Percentiles rank a stretch among this genome's conserved stretches.
Conservation (phyloP, 768 basidiomycete genomes). For the Pleurotus cornucopiae region DNA sequence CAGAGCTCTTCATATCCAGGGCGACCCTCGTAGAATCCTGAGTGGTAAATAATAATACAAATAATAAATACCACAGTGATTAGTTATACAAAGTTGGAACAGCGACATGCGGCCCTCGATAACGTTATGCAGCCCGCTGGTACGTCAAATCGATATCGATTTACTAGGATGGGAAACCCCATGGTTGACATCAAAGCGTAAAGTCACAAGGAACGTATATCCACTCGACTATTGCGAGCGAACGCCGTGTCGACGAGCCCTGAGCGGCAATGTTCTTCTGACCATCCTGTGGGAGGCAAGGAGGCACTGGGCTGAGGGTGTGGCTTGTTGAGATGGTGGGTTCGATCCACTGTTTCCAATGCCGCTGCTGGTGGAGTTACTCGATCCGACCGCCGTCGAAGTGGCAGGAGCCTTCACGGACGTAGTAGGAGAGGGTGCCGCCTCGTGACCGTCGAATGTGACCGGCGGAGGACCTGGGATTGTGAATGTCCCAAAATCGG, state of each 20-base stretch:
- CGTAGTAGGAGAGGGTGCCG: slow-evolving; percentile 11
- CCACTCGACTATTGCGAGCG: slow-evolving; percentile 1
- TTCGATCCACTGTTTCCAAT: slow-evolving; percentile 6
- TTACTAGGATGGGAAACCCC: slow-evolving; percentile 1
- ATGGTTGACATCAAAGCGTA: slow-evolving; percentile 3
- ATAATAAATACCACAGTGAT: neutral
- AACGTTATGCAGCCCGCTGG: neutral
- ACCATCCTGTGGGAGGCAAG: slow-evolving; percentile 20
- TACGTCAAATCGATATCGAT: slow-evolving; percentile 8
- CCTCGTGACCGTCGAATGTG: slow-evolving; percentile 22
- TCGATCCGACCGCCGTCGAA: slow-evolving; percentile 9
- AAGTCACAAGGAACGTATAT: slow-evolving; percentile 1
- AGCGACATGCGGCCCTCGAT: neutral
- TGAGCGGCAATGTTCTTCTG: slow-evolving; percentile 13
- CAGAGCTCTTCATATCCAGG: neutral
- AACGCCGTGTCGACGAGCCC: slow-evolving; percentile 5
- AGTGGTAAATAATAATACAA: slow-evolving; percentile 2
- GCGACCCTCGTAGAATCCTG: neutral
- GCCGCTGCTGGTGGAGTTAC: neutral
- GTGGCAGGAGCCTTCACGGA: slow-evolving; percentile 4
- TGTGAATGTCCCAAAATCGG: slow-evolving; percentile 26
- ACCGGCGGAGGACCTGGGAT: slow-evolving; percentile 32
- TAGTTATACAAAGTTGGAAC: neutral
- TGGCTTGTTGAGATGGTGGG: slow-evolving; percentile 4
- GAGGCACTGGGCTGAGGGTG: slow-evolving; percentile 19